Base-by-base conservation (phyloP, 1,284 basidiomycete species). In the Pascua sp. region DNA sequence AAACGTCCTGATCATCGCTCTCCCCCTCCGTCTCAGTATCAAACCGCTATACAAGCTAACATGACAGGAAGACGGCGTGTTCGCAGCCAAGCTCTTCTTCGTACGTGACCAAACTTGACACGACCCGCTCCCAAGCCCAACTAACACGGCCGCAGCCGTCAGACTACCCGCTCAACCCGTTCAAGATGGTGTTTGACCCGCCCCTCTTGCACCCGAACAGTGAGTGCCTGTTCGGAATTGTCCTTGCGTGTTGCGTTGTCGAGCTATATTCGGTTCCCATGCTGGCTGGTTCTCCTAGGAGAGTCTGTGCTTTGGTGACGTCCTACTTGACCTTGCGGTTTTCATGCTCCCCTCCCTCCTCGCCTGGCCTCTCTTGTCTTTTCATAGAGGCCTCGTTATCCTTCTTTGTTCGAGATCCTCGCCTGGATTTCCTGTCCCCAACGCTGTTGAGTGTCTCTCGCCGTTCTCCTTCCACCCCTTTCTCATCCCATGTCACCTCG, bases 181-280 rank as follows among this genome's bases (percentile, higher is more conserved):
- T 96, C 85, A 95, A 91, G 78, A 98, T 98, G 95, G 90, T 86
- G 68, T 98, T 98, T 71, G 93, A 97, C 51, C 95, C 95, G 11
- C 93, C 96, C 5, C 77, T 98, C 59, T 90, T 98, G 77, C 96
- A 98, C 77, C 96, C 96, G 13, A 99, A 99, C 76, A 89, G 94
- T 95, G 70, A 77, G 88, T 77, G 37, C 50, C n/a, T 12, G n/a
- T n/a, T n/a, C n/a, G n/a, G n/a, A n/a, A n/a, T n/a, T n/a, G n/a
- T 2, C 24, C 24, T 32, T 32, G 24, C 7, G 24, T 32, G 24
- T 32, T 32, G 24, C 24, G 4, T 32, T 32, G 24, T 32, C 24
- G 24, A 7, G 24, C 24, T 32, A 4, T 32, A 3, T 3, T 32
- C 4, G 24, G 24, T 32, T 32, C n/a, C n/a, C 3, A 32, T 3